Conservation (phyloP, 495 filamentous ascomycete genomes). For the Collariella sp. region DNA sequence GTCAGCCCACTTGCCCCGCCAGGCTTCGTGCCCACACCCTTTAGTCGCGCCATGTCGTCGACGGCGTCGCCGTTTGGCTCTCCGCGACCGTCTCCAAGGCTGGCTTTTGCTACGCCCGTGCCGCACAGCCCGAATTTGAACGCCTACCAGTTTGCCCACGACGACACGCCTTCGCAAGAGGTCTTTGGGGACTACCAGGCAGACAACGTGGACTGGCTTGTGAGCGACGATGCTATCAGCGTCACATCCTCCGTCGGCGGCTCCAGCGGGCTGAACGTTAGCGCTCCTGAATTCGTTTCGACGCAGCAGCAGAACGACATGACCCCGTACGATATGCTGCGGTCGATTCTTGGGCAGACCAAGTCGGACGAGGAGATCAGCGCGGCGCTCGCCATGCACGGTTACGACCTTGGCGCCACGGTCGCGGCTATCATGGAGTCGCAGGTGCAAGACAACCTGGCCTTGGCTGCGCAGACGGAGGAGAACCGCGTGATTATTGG, state of each 20-base stretch:
- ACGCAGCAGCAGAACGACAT: slow-evolving; percentile 69
- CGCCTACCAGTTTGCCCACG: slow-evolving; percentile 81
- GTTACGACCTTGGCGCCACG: slow-evolving; percentile 86
- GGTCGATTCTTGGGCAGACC: slow-evolving; percentile 84
- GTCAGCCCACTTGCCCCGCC: slow-evolving; percentile 75
- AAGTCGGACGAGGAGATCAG: slow-evolving; percentile 92
- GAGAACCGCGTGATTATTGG: slow-evolving; percentile 63
- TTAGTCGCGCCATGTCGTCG: slow-evolving; percentile 65
- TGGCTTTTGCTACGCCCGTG: slow-evolving; percentile 82
- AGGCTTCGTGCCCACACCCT: slow-evolving; percentile 68
- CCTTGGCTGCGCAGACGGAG: slow-evolving; percentile 33
- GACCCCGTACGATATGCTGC: slow-evolving; percentile 96
- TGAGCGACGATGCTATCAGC: slow-evolving; percentile 79
- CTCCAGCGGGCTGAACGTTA: slow-evolving; percentile 60
- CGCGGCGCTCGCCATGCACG: slow-evolving; percentile 73
- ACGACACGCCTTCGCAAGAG: slow-evolving; percentile 65
- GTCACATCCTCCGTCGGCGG: slow-evolving; percentile 62
- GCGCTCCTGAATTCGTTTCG: slow-evolving; percentile 65
- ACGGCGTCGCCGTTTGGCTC: slow-evolving; percentile 85
- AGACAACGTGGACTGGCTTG: slow-evolving; percentile 93
- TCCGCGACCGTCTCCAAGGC: slow-evolving; percentile 84
- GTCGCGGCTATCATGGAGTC: slow-evolving; percentile 74
- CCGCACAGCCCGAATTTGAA: slow-evolving; percentile 91
- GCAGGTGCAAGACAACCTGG: slow-evolving; percentile 37
- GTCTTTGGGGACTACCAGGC: slow-evolving; percentile 86